Evolutionary conservation across 75 land plant species (phyloP).

Genomic region (Isoetes taiwanensis): DNA sequence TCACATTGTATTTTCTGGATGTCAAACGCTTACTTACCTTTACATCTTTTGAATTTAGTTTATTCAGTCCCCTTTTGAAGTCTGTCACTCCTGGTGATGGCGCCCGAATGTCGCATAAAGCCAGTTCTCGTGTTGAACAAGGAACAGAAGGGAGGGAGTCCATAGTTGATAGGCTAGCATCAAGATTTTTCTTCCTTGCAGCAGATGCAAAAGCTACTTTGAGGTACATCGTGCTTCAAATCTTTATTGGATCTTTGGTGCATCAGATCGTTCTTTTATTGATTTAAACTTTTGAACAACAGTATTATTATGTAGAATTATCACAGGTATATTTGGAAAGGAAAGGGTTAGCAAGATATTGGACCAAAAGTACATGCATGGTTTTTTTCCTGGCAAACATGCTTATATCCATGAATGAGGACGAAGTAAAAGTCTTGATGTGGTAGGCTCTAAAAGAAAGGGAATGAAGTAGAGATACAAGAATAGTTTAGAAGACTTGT

Average conservation of each 20-base stretch:
- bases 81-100: slow-evolving; percentile 40
- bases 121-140: slow-evolving; percentile 24
- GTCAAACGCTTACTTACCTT: background rate
- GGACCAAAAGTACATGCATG: too few relatives aligned
- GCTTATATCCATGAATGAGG: too few relatives aligned
- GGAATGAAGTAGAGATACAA: too few relatives aligned
- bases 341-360: too few relatives aligned
- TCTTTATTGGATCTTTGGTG: background rate
- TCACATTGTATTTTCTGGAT: background rate
- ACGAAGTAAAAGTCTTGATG: too few relatives aligned
- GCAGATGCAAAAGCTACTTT: slow-evolving; percentile 85
- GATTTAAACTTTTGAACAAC: too few relatives aligned
- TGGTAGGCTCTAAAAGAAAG: too few relatives aligned
- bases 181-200: slow-evolving; percentile 75
- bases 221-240: slow-evolving; percentile 26
- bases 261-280: too few relatives aligned
- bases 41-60: slow-evolving; percentile 24
- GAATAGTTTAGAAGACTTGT: too few relatives aligned
- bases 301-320: too few relatives aligned
- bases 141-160: slow-evolving; percentile 51
- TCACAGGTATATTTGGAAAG: too few relatives aligned
- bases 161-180: slow-evolving; percentile 55
- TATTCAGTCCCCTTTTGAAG: slow-evolving; percentile 80
- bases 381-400: too few relatives aligned
- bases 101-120: slow-evolving; percentile 23